phyloP scores from a whole-genome alignment of 805 yeast genomes.

The Wickerhamomyces chaumierensis region DNA sequence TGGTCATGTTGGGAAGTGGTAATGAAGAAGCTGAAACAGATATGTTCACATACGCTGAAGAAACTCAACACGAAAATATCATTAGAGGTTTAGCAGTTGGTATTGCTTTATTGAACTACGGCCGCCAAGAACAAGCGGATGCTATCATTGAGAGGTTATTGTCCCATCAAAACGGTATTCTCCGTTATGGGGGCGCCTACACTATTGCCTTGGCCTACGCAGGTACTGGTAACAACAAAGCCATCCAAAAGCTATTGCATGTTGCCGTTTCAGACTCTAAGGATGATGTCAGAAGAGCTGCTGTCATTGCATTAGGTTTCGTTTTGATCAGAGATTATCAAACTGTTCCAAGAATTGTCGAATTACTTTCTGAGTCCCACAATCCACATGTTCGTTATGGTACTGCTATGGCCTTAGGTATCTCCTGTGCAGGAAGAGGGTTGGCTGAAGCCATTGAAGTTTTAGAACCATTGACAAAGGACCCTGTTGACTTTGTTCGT shows the following conservation, averaged over 20 bases:
- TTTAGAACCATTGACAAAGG: slow-evolving; percentile 84
- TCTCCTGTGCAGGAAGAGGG: slow-evolving; percentile 93
- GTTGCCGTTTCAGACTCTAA: slow-evolving; percentile 93
- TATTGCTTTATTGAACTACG: slow-evolving; percentile 76
- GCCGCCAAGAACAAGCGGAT: slow-evolving; percentile 76
- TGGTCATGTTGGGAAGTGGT: slow-evolving; percentile 90
- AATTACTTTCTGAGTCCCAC: slow-evolving; percentile 83
- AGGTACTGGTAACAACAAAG: slow-evolving; percentile 86
- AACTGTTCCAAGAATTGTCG: slow-evolving; percentile 92
- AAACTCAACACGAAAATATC: slow-evolving; percentile 92
- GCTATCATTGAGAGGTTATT: slow-evolving; percentile 52
- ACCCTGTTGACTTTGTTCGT: slow-evolving; percentile 93
- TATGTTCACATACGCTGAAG: slow-evolving; percentile 85
- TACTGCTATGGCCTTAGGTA: slow-evolving; percentile 93
- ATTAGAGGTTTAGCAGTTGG: slow-evolving; percentile 90
- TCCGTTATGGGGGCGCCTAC: slow-evolving; percentile 94
- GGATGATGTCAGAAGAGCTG: slow-evolving; percentile 94
- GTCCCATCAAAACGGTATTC: slow-evolving; percentile 65
- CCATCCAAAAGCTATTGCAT: slow-evolving; percentile 78
- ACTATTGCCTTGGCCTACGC: slow-evolving; percentile 93
- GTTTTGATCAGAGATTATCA: slow-evolving; percentile 82
- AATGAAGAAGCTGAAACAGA: slow-evolving; percentile 56
- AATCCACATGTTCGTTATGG: slow-evolving; percentile 98
- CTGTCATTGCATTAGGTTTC: slow-evolving; percentile 87
- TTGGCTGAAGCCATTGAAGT: slow-evolving; percentile 82